A percentile compares a stretch with the other conserved stretches of the same genome.
These are phyloP conservation scores for Colletotrichum incanum DNA, from an alignment of 2,329 filamentous ascomycete genomes.

Conservation along the genomic window DNA sequence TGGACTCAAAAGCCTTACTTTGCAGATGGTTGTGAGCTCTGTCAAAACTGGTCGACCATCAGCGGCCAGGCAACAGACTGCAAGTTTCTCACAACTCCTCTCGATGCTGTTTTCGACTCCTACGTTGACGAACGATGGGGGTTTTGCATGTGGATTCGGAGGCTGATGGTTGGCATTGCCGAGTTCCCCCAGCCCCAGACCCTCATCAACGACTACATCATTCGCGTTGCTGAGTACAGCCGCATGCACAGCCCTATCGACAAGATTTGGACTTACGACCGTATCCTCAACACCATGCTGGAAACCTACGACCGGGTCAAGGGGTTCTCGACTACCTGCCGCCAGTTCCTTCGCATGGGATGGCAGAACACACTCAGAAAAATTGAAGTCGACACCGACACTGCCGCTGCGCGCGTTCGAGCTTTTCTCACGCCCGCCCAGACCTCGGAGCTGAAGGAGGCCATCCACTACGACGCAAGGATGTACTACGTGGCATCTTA, in stretches of 20 bases:
- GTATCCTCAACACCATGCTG: not conserved
- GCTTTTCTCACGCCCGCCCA: not conserved
- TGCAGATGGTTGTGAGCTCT: not conserved
- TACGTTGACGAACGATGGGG: not conserved
- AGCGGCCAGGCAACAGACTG: not conserved
- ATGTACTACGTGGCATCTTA: not conserved
- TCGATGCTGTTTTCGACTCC: rapidly evolving
- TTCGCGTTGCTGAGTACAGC: slow-evolving; percentile 2
- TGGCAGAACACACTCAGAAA: not conserved
- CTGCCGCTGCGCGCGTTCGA: not conserved
- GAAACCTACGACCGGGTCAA: not conserved
- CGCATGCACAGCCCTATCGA: not conserved
- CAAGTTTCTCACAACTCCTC: not conserved
- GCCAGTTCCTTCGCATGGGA: not conserved
- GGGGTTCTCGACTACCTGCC: not conserved
- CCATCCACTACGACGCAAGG: slow-evolving; percentile 4
- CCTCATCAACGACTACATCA: not conserved
- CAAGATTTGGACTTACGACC: not conserved
- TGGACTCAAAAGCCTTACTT: not conserved
- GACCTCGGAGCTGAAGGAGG: not conserved
- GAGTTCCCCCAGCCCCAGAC: not conserved
- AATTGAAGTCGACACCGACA: not conserved
- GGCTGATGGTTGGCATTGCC: not conserved
- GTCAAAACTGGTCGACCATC: not conserved
- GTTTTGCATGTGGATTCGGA: not conserved